Base-by-base conservation (phyloP, 768 basidiomycete species). In the Leccinum aurantiacum region DNA sequence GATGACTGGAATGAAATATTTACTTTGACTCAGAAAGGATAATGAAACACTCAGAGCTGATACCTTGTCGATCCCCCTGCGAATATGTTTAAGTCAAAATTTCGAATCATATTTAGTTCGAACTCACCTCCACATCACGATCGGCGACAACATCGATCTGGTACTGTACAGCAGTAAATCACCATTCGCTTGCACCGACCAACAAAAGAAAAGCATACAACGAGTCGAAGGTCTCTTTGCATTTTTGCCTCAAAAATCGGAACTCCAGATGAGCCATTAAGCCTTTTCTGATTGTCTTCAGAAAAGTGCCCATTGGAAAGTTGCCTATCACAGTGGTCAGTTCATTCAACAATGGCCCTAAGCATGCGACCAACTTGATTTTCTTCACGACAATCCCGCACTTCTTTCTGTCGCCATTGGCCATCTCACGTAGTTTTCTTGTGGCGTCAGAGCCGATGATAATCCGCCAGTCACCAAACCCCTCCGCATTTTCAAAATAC, bases 171-270 rank as follows among this genome's bases (percentile, higher is more conserved):
- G 2, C 27, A 31, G 11, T 69, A 13, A 64, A 47, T 27, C 15
- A n/a, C 11, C 1, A 2, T 38, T 47, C 14, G 1, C 9, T 48
- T 33, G 15, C 22, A 14, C 15, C 9, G 4, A 19, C 44, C 9
- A 1, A 7, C 13, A 54, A 49, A 48, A 7, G 25, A 54, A 25
- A 38, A 31, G 70, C 80, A 6, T 65, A 84, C 84, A 2, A 87
- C 76, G 24, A 87, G 69, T 11, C 83, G 74, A 24, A 78, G 67
- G 61, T 85, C 82, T 0, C 75, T 65, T 10, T 81, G 82, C 79
- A 89, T 84, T 68, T 87, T 89, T 0, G 89, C 89, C 66, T 89
- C 87, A 55, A 79, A 89, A 10, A 90, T 79, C 0, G 88, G 85
- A 3, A 89, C 70, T 1, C 80, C 80, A 14, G 71, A 69, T 13